Base-by-base conservation (phyloP, 768 basidiomycete genomes). In the Coprinopsis sp. region DNA sequence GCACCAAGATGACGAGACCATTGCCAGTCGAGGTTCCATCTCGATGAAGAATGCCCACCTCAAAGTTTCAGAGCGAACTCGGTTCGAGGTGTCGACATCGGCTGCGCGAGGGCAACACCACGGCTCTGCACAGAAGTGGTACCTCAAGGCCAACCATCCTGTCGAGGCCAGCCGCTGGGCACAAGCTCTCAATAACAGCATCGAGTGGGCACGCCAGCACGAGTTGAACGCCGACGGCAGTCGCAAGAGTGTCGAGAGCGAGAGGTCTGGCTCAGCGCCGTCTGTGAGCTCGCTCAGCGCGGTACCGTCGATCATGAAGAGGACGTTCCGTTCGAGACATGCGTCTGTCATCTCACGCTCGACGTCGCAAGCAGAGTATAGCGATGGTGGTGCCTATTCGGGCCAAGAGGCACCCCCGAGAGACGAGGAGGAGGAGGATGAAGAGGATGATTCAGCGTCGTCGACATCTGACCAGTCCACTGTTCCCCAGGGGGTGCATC, bases 161-260 rank as follows among this genome's bases (percentile, higher is more conserved):
- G 89, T 88, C 4, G 93, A 97, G 63, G 89, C 90, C 3, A 74
- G 84, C 3, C 76, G 92, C 11, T 97, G 93, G 93, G 79, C 81
- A 1, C 80, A 85, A 47, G 86, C 84, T 0, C 76, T 97, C 36
- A 64, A 67, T 13, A 78, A 76, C 58, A 84, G 81, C 51, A 83
- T 91, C 48, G 87, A 91, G 24, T 84, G 81, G 73, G 48, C 18
- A 44, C 19, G 43, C 33, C 3, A 18, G 21, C 1, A 19, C 19
- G 24, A 29, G 3, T n/a, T 34, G 1, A 28, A 38, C n/a, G 33
- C 24, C 13, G 8, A 7, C 11, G 18, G n/a, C 13, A 25, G 37
- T 5, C 24, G 37, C 6, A n/a, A n/a, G n/a, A 47, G 46, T 18
- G 27, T 11, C 0, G 24, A 44, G 16, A 44, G 42, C 18, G 44